Base-by-base conservation (phyloP, 2,329 filamentous ascomycete genomes). In the Paraphoma chrysanthemicola region DNA sequence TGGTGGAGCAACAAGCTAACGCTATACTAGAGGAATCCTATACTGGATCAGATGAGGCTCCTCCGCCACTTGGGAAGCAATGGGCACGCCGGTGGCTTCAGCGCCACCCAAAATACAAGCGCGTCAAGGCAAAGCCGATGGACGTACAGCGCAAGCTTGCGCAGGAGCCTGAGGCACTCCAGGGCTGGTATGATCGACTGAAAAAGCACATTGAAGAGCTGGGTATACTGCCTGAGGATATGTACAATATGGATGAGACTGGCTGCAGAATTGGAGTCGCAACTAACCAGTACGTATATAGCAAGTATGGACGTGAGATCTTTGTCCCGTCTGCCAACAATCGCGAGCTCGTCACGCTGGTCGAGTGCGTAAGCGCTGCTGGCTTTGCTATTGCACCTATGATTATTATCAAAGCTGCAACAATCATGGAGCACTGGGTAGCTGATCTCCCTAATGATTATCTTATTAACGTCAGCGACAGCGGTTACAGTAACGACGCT, bases 401-500 rank as follows among this genome's bases (percentile, higher is more conserved):
- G 48, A 30, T 51, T 12, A 44, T 56, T 12, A 36, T 56, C 11
- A 48, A 51, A 18, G 48, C 36, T 14, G 38, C 28, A 17, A 47
- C 43, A 38, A 47, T 56, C 36, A 38, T 56, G 31, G 38, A 56
- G 29, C 33, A 46, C 10, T 51, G 44, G 48, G 53, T 43, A n/a
- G n/a, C 30, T 28, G 48, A 56, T 28, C 44, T 51, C 2, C 48
- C 43, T 48, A 33, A 47, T 39, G 36, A 52, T 41, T 43, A 48
- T 23, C 48, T 56, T 48, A 44, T 56, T 29, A 36, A 43, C 39
- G 51, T 66, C 28, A 72, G 59, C 49, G 54, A 57, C 30, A 77
- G 77, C 41, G 61, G 72, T 39, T 78, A 54, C 68, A 76, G 68
- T 16, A 71, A 60, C 51, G 68, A 78, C 67, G 30, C 71, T 51